Percentiles rank a stretch among this genome's conserved stretches.
Evolutionary conservation across 345 rosid genomes (phyloP).

Genomic region (Salix udensis): DNA sequence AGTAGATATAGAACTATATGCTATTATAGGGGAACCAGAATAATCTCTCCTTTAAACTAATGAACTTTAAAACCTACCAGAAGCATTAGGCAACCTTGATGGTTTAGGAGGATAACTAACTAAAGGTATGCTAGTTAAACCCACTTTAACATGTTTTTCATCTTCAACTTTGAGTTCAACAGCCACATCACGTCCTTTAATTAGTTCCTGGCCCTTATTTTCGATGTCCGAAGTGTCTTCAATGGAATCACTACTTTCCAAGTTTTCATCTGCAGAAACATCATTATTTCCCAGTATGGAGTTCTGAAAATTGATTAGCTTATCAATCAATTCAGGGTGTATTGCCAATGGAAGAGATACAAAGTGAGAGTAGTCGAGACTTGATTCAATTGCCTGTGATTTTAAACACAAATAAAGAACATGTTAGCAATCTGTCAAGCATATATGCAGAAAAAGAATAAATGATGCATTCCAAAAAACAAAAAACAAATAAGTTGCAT

Average conservation of each 20-base stretch:
- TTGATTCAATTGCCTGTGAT: constrained; percentile 56
- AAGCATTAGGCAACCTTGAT: constrained; percentile 38
- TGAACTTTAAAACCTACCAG: constrained; percentile 37
- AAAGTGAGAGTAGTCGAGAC: constrained; percentile 79
- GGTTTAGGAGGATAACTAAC: constrained; percentile 65
- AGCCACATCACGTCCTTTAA: constrained; percentile 28
- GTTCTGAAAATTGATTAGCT: constrained; percentile 71
- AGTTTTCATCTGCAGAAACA: constrained; percentile 20
- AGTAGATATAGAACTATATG: not conserved
- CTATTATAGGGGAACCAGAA: not conserved
- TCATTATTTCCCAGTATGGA: constrained; percentile 41
- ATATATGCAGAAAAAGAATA: not conserved
- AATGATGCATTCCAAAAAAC: not conserved
- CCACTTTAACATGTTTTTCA: constrained; percentile 47
- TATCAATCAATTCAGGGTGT: constrained; percentile 70
- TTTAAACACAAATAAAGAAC: not conserved
- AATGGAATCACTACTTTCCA: constrained; percentile 34
- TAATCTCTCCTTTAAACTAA: not conserved
- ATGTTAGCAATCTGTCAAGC: not conserved
- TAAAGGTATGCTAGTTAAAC: constrained; percentile 45
- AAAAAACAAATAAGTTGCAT: not conserved
- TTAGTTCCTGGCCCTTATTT: constrained; percentile 20
- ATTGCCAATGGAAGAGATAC: constrained; percentile 85
- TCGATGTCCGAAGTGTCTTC: constrained; percentile 34
- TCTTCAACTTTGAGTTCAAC: constrained; percentile 49